These are phyloP conservation scores for Gymnopilus dilepis DNA, from an alignment of 768 basidiomycete genomes.

Conservation along the genomic window DNA sequence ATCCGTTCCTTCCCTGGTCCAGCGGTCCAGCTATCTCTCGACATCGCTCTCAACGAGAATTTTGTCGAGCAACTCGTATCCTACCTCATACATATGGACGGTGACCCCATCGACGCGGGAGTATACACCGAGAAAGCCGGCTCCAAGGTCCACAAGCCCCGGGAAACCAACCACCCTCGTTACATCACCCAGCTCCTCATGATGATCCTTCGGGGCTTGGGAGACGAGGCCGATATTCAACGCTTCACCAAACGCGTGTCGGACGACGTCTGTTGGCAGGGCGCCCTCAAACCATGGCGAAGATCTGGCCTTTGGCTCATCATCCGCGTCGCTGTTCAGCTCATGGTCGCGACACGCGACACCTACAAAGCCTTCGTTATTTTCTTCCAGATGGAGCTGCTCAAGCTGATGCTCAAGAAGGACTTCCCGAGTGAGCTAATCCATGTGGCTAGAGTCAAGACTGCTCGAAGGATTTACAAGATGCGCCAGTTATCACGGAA, in stretches of 20 bases:
- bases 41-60: slow-evolving; percentile 27
- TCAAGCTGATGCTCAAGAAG: slow-evolving; percentile 25
- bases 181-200: slow-evolving; percentile 55
- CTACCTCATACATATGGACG: slow-evolving; percentile 44
- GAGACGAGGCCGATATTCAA: slow-evolving; percentile 30
- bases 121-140: slow-evolving; percentile 44
- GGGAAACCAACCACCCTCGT: slow-evolving; percentile 47
- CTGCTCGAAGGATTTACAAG: slow-evolving; percentile 43
- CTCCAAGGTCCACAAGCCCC: slow-evolving; percentile 37
- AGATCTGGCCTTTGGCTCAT: slow-evolving; percentile 57
- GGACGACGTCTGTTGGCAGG: slow-evolving; percentile 52
- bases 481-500: slow-evolving; percentile 30
- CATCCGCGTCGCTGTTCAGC: slow-evolving; percentile 51
- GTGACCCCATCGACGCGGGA: slow-evolving; percentile 37
- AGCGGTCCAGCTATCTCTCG: slow-evolving; percentile 41
- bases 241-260: slow-evolving; percentile 47
- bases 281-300: slow-evolving; percentile 51
- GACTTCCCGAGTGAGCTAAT: slow-evolving; percentile 40
- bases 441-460: slow-evolving; percentile 38
- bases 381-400: slow-evolving; percentile 40
- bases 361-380: slow-evolving; percentile 55
- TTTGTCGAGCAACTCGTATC: slow-evolving; percentile 42
- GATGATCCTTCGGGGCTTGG: slow-evolving; percentile 48
- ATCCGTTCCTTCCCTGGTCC: slow-evolving; percentile 51
- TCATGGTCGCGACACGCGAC: slow-evolving; percentile 28